These are phyloP conservation scores for Orbilia brochopaga DNA, from an alignment of 2,329 filamentous ascomycete genomes.

Conservation along the genomic window DNA sequence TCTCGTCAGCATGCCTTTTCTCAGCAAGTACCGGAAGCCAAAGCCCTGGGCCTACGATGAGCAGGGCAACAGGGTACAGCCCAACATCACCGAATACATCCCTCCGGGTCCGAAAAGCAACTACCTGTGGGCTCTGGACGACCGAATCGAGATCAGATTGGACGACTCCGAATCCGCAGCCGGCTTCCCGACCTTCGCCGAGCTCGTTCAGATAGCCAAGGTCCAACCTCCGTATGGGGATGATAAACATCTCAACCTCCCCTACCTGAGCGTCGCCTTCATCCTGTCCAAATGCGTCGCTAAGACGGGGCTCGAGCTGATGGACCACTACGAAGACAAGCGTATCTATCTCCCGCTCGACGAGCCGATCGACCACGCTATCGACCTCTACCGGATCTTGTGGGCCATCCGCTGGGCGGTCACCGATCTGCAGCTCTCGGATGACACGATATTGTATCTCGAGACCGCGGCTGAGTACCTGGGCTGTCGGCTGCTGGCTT, in stretches of 20 bases:
- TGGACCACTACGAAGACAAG: conserved; percentile 12
- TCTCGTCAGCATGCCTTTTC: too few species aligned
- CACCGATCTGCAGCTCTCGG: conserved; percentile 16
- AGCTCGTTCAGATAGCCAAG: conserved; percentile 23
- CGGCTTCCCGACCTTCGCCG: conserved; percentile 22
- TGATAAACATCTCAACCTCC: conserved; percentile 5
- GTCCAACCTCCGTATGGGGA: conserved; percentile 12
- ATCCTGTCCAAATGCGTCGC: conserved; percentile 23
- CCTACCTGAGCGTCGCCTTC: conserved; percentile 22
- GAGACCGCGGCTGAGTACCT: conserved; percentile 32
- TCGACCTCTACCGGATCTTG: conserved; percentile 20
- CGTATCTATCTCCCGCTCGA: conserved; percentile 6
- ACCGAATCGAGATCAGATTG: conserved; percentile 14
- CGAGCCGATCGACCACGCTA: conserved; percentile 10
- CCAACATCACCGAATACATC: too few species aligned
- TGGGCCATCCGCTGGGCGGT: conserved; percentile 14
- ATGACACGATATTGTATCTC: conserved; percentile 32
- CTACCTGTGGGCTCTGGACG: too few species aligned
- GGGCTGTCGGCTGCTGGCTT: conserved; percentile 34
- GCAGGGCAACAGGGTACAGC: too few species aligned
- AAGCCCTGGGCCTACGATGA: too few species aligned
- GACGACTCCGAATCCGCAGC: conserved; percentile 22
- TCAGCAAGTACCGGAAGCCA: too few species aligned
- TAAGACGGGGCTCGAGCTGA: conserved; percentile 18
- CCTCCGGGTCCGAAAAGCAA: too few species aligned